Evolutionary conservation across 2,329 filamentous ascomycete species (phyloP), one percentile per base, ranked within the genome.

Genomic region (Nannizziopsis arthrosporioides): DNA sequence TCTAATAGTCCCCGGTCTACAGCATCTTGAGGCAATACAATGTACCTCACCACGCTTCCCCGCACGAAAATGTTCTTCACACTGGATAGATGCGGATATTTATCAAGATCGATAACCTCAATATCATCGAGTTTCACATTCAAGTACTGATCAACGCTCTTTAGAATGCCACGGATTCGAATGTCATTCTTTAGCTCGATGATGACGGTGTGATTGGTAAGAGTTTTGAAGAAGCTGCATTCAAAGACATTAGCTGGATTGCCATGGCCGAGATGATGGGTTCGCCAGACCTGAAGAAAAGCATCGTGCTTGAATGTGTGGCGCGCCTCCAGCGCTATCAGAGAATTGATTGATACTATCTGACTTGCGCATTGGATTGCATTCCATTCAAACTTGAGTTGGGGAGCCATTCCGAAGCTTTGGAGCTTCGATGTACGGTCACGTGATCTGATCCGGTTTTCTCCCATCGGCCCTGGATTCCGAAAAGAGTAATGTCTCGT

Each of bases 141-240:
- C 63, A 98, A 80, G 70, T 94, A 98, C 73, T 96, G 92, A 66
- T 98, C 92, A 57, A 98, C 90, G 63, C 85, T 93, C 75, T 96
- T 98, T 57, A 98, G 76, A 32, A 83, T 93, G 56, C 92, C 92
- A 60, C 86, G 85, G 66, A 98, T 93, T 64, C 89, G 88, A 59
- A 98, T 94, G 71, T 98, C 92, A 68, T 98, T 98, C 73, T 98
- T 98, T 67, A 98, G 85, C 74, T 98, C 92, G 64, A 98, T 88
- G 41, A 89, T 96, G 62, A 98, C 89, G 73, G 93, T 82, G 58
- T 92, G 84, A 73, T 95, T 92, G 66, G 95, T 93, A 61, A 96
- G 84, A 47, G 90, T 96, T 70, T 96, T 96, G 81, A 96, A 96
- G 74, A 95, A 96, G 73, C 85, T 92, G 63, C 18, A 14, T 19